phyloP scores from a whole-genome alignment of 2,329 filamentous ascomycete species.

The Arthrobotrys pseudoclavata region DNA sequence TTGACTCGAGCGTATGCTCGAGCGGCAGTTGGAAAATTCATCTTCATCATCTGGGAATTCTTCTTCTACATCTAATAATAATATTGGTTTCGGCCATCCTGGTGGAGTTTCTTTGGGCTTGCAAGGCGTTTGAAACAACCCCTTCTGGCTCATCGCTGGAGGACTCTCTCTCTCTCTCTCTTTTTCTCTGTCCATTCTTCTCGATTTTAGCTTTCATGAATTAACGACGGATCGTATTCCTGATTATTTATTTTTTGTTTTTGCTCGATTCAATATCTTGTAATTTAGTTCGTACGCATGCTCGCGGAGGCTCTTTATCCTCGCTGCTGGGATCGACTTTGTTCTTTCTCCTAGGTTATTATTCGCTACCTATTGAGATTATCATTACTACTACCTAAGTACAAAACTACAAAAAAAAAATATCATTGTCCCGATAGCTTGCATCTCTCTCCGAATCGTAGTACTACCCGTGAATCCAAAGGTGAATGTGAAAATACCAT shows the following conservation, averaged over 20 bases:
- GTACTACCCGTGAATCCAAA: not conserved
- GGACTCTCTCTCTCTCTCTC: slow-evolving; percentile 25
- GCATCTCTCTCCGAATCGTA: not conserved
- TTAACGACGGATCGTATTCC: slow-evolving; percentile 38
- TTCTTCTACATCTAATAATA: slow-evolving; percentile 32
- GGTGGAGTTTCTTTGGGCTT: slow-evolving; percentile 59
- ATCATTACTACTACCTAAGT: not conserved
- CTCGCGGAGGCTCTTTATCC: slow-evolving; percentile 26
- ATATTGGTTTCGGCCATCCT: slow-evolving; percentile 32
- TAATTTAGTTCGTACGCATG: slow-evolving; percentile 46
- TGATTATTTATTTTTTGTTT: not conserved
- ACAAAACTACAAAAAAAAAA: slow-evolving; percentile 4
- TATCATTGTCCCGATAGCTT: slow-evolving; percentile 15
- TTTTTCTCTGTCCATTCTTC: slow-evolving; percentile 14
- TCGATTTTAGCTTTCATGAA: slow-evolving; percentile 13
- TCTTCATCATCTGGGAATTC: slow-evolving; percentile 3
- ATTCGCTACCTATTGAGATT: slow-evolving; percentile 56
- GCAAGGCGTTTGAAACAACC: slow-evolving; percentile 34
- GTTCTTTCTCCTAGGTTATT: slow-evolving; percentile 55
- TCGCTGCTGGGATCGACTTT: slow-evolving; percentile 26
- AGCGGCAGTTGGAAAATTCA: slow-evolving; percentile 23
- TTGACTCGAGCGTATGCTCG: slow-evolving; percentile 54
- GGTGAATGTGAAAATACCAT: slow-evolving; percentile 4
- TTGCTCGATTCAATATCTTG: not conserved
- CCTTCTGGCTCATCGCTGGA: slow-evolving; percentile 18